Evolutionary conservation across 108 stramenopile genomes (phyloP).

Genomic region (Pseudonitzschia multiseries): DNA sequence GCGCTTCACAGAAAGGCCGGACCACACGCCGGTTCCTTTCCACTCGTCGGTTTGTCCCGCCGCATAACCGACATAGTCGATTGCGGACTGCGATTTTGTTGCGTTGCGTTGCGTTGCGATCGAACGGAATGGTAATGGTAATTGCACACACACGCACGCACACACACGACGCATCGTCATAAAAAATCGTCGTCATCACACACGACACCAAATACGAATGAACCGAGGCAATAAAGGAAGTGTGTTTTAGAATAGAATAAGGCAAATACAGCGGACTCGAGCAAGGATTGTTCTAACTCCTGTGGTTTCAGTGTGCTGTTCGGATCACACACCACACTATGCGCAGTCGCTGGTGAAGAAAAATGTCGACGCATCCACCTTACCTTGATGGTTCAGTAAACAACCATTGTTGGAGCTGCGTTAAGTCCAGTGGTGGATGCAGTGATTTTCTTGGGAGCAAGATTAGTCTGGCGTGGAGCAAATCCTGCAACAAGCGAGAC

Average conservation of each 20-base stretch:
- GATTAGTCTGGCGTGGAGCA: conserved; percentile 14
- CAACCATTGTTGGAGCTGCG: conserved; percentile 75
- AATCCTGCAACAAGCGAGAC: conserved; percentile 32
- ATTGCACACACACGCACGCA: no score
- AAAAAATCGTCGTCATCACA: no score
- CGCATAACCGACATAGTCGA: conserved; percentile 72
- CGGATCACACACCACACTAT: no score
- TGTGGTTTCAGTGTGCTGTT: no score
- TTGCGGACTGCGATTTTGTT: conserved; percentile 39
- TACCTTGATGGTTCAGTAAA: conserved; percentile 90
- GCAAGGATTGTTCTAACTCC: no score
- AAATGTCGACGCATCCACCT: neutral
- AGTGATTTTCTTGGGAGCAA: neutral
- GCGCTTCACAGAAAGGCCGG: conserved; percentile 59
- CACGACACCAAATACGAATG: no score
- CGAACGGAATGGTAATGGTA: no score
- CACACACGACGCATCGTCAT: no score
- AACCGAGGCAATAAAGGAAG: no score
- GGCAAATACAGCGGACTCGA: no score
- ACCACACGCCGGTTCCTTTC: conserved; percentile 79
- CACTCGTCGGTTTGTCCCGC: conserved; percentile 75
- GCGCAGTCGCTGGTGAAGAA: neutral
- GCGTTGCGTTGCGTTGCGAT: no score
- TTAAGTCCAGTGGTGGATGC: conserved; percentile 41
- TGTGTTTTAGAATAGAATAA: no score